Evolutionary conservation across 2,329 filamentous ascomycete genomes (phyloP), one percentile per base, ranked within the genome.

Genomic region (Alternaria ethzedia): DNA sequence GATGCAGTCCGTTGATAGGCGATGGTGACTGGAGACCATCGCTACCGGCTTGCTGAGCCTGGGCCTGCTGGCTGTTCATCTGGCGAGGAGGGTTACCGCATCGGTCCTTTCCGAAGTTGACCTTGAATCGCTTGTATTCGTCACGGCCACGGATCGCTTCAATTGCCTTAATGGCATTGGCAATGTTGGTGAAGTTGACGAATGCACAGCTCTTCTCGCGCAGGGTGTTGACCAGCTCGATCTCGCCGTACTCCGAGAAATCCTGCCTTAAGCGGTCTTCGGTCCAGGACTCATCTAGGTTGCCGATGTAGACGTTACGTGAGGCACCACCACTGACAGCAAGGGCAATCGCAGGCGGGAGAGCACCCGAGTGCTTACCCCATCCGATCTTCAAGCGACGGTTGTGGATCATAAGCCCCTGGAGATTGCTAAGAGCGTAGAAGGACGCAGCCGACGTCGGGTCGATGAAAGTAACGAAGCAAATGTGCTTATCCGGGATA

Each of bases 181-280:
- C 96, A 78, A 99, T 99, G 83, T 99, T 99, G 78, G 96, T 99
- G 81, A 99, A 99, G 84, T 99, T 99, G 80, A 99, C 96, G 79
- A 99, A 99, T 0, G 96, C 96, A 80, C 96, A 99, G 84, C 94
- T 97, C 89, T 99, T 99, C 86, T 99, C 96, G 57, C 96, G 91
- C 64, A 99, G 85, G 15, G 96, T 92, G 82, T 99, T 99, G 67
- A 99, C 94, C 68, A 99, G 85, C 83, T 99, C 96, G 75, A 99
- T 98, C 82, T 99, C 96, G 70, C 96, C 96, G 75, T 93, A 98
- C 79, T 98, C 95, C 32, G 94, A 92, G 80, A 99, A 99, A 82
- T 99, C 96, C 80, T 97, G 94, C 77, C 94, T 90, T 72, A 99
- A 85, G 63, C 95, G 92, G 72, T 99, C 96, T 84, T 99, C 96